phyloP scores from a whole-genome alignment of 1,284 basidiomycete species.

The Agroathelia rolfsii region DNA sequence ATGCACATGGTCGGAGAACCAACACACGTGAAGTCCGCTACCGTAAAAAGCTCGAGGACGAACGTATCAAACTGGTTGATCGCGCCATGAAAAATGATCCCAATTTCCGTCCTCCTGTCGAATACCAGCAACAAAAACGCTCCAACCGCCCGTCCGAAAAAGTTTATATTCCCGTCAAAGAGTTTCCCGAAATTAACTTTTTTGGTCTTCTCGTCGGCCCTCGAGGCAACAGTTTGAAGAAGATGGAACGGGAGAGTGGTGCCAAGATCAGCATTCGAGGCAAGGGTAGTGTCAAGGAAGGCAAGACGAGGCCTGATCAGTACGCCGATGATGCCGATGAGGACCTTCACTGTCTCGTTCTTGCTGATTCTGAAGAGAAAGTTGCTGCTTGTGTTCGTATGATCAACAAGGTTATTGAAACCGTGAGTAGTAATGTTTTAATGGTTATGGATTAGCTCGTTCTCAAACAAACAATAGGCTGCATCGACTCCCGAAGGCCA shows the following conservation, averaged over 20 bases:
- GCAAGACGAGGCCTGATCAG: conserved; percentile 89
- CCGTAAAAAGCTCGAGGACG: conserved; percentile 95
- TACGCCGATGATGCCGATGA: conserved; percentile 96
- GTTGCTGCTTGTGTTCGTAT: conserved; percentile 85
- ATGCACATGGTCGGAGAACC: conserved; percentile 91
- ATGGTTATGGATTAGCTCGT: conserved; percentile 12
- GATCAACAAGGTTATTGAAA: conserved; percentile 98
- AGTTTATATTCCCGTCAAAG: conserved; percentile 98
- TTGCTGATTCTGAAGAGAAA: conserved; percentile 88
- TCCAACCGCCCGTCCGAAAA: conserved; percentile 91
- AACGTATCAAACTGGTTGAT: conserved; percentile 89
- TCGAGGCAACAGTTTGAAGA: conserved; percentile 97
- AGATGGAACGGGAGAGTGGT: conserved; percentile 97
- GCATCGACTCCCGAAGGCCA: conserved; percentile 98
- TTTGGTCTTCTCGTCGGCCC: conserved; percentile 98
- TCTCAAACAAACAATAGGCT: conserved; percentile 66
- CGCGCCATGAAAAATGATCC: conserved; percentile 96
- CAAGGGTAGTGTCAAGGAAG: conserved; percentile 98
- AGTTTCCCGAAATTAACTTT: conserved; percentile 99
- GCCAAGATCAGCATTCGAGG: conserved; percentile 98
- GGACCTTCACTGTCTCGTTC: conserved; percentile 96
- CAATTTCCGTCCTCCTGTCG: conserved; percentile 91
- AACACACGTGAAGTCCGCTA: conserved; percentile 98
- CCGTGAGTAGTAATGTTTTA: conserved; percentile 43
- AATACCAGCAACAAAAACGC: conserved; percentile 91